Evolutionary conservation across 2,329 filamentous ascomycete genomes (phyloP).

Genomic region (Aspergillus ustus): DNA sequence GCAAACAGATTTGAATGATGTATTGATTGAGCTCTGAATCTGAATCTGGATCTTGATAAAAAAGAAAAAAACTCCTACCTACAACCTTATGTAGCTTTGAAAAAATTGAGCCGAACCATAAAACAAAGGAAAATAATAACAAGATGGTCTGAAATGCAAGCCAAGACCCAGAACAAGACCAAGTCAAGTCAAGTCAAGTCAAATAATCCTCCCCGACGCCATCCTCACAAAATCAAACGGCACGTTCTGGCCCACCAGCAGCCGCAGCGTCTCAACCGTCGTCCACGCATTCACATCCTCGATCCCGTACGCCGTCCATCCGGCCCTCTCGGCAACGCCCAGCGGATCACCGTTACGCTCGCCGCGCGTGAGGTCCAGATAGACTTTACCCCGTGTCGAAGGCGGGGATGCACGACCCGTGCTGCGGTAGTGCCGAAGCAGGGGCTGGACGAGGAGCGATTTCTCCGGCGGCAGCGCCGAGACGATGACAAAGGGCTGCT

Average conservation of each 20-base stretch:
- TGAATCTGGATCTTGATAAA: too few species aligned
- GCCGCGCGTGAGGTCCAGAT: conserved; percentile 76
- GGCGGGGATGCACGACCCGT: conserved; percentile 44
- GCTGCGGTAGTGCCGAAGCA: conserved; percentile 71
- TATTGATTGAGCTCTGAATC: too few species aligned
- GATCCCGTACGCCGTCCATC: conserved; percentile 78
- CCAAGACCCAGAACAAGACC: conserved; percentile 35
- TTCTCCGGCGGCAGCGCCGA: conserved; percentile 80
- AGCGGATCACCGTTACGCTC: conserved; percentile 71
- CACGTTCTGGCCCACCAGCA: conserved; percentile 84
- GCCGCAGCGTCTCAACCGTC: conserved; percentile 76
- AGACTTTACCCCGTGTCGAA: conserved; percentile 65
- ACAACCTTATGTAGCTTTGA: too few species aligned
- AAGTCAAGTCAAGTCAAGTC: conserved; percentile 25
- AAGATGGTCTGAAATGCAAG: background rate
- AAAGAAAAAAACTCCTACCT: too few species aligned
- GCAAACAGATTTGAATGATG: too few species aligned
- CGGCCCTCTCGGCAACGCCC: conserved; percentile 71
- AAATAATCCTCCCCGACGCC: conserved; percentile 59
- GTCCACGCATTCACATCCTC: conserved; percentile 83
- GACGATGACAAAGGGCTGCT: conserved; percentile 80
- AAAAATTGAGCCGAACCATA: background rate
- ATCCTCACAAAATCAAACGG: conserved; percentile 85
- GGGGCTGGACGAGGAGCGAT: conserved; percentile 75
- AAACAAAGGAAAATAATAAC: background rate